Conservation (phyloP, 768 basidiomycete genomes). For the Dacryopinax primogenitus region DNA sequence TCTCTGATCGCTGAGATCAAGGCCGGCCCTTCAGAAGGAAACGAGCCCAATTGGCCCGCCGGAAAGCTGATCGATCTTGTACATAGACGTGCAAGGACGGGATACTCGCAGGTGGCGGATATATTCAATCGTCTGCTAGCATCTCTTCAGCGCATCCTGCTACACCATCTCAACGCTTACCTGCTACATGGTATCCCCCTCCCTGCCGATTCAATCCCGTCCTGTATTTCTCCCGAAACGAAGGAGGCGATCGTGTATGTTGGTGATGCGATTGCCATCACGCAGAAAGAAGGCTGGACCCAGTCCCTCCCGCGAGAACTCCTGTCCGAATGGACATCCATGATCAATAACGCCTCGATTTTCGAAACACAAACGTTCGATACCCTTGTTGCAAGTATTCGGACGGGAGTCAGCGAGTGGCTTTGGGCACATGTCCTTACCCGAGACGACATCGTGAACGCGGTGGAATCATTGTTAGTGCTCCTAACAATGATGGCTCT, state of each 20-base stretch:
- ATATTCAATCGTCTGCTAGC: slow-evolving; percentile 59
- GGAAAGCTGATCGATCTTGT: slow-evolving; percentile 74
- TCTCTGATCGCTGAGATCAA: slow-evolving; percentile 47
- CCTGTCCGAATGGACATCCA: slow-evolving; percentile 47
- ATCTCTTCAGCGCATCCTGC: slow-evolving; percentile 72
- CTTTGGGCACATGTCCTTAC: slow-evolving; percentile 84
- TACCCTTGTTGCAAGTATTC: slow-evolving; percentile 54
- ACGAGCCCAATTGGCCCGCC: slow-evolving; percentile 42
- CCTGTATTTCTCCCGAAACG: slow-evolving; percentile 57
- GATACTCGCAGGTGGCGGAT: slow-evolving; percentile 58
- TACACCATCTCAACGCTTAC: slow-evolving; percentile 68
- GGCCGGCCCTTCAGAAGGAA: slow-evolving; percentile 13
- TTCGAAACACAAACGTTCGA: slow-evolving; percentile 71
- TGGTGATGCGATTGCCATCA: slow-evolving; percentile 73
- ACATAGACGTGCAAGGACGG: slow-evolving; percentile 56
- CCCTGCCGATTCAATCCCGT: slow-evolving; percentile 52
- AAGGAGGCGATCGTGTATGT: slow-evolving; percentile 76
- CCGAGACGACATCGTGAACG: slow-evolving; percentile 64
- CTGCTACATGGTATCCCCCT: slow-evolving; percentile 64
- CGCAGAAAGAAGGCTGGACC: slow-evolving; percentile 67
- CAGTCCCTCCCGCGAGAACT: slow-evolving; percentile 59
- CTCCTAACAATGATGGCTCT: background rate
- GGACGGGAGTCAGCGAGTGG: slow-evolving; percentile 83
- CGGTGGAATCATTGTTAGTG: slow-evolving; percentile 71
- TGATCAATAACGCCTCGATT: slow-evolving; percentile 52